These are phyloP conservation scores for Botrytis galanthina DNA, from an alignment of 2,329 filamentous ascomycete species.

Conservation along the genomic window DNA sequence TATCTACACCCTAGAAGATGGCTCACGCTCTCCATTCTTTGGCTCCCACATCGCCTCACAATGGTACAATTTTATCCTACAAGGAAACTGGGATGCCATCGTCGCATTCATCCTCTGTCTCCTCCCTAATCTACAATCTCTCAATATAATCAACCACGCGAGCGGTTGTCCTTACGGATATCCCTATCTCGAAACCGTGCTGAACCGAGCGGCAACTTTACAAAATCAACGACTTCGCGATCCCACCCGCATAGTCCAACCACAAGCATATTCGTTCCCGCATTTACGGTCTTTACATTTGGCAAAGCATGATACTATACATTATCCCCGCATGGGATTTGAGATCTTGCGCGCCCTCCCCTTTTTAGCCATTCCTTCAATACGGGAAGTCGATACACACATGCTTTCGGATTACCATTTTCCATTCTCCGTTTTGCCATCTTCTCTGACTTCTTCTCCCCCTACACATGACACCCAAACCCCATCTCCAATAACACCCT, in stretches of 20 bases:
- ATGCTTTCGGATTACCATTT: conserved; percentile 19
- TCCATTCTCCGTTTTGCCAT: neutral
- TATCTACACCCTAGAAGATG: neutral
- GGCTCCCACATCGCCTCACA: neutral
- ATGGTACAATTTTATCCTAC: neutral
- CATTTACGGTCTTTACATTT: neutral
- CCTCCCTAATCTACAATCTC: conserved; percentile 17
- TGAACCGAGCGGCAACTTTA: conserved; percentile 9
- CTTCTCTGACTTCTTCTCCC: neutral
- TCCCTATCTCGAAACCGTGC: conserved; percentile 20
- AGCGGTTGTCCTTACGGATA: conserved; percentile 17
- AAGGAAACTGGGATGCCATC: conserved; percentile 20
- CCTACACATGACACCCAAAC: neutral
- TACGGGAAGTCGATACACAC: conserved; percentile 3
- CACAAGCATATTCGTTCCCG: neutral
- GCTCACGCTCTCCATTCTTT: neutral
- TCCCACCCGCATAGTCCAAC: neutral
- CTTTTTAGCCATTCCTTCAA: conserved; percentile 8
- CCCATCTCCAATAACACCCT: neutral
- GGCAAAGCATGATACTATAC: conserved; percentile 9
- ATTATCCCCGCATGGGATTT: conserved; percentile 16
- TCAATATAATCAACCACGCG: conserved; percentile 20
- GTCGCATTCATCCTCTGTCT: conserved; percentile 16
- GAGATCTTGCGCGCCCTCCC: conserved; percentile 12
- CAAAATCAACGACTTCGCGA: neutral